Evolutionary conservation across 371 early-diverging fungal genomes (phyloP).

Genomic region (Mortierella sp.): DNA sequence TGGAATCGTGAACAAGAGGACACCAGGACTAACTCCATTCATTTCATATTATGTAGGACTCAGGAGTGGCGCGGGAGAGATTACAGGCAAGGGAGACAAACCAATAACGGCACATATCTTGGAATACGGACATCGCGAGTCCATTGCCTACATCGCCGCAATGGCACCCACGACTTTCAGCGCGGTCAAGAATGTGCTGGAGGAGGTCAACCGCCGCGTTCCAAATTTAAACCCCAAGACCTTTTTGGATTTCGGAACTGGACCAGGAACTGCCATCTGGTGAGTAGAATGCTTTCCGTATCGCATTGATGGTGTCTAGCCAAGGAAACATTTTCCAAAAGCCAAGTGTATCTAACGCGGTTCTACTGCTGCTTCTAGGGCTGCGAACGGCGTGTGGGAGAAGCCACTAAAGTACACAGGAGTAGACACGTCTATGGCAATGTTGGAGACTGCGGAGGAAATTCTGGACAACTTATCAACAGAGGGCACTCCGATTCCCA

Average conservation of each 20-base stretch:
- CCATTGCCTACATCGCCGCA: constrained; percentile 82
- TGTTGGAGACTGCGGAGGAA: constrained; percentile 79
- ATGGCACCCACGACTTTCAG: constrained; percentile 79
- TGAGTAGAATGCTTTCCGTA: constrained; percentile 31
- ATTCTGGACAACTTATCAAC: constrained; percentile 33
- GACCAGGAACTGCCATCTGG: constrained; percentile 91
- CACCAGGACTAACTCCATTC: background rate
- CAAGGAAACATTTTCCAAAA: too few species aligned
- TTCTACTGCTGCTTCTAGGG: too few species aligned
- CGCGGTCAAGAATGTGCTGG: constrained; percentile 75
- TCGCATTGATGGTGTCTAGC: background rate
- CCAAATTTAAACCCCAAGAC: constrained; percentile 73
- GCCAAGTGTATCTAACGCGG: too few species aligned
- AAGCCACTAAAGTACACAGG: constrained; percentile 62
- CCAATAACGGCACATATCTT: constrained; percentile 73
- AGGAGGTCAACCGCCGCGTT: constrained; percentile 70
- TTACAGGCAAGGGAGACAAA: constrained; percentile 22
- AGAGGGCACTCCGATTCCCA: constrained; percentile 30
- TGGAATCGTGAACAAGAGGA: too few species aligned
- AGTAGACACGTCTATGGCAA: constrained; percentile 85
- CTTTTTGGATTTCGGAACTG: constrained; percentile 89
- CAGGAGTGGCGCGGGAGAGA: constrained; percentile 48
- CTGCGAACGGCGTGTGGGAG: constrained; percentile 73
- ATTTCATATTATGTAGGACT: constrained; percentile 17
- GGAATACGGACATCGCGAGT: constrained; percentile 80